These are phyloP conservation scores for Globisporangium apiculatum DNA, from an alignment of 352 stramenopile species.

Conservation along the genomic window DNA sequence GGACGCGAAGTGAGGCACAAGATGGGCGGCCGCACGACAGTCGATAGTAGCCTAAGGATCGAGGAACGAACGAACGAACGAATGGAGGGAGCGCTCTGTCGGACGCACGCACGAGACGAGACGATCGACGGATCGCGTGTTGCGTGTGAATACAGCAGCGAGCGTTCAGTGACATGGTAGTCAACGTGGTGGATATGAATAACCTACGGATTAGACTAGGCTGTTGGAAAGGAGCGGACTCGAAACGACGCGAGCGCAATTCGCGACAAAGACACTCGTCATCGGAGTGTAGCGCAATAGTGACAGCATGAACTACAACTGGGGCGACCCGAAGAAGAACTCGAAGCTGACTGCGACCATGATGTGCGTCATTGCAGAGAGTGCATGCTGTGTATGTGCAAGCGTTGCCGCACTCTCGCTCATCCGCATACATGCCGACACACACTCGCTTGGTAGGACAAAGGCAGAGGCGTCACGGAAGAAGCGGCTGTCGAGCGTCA, in stretches of 20 bases:
- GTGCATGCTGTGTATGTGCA: too few relatives aligned
- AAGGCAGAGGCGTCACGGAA: slow-evolving; percentile 63
- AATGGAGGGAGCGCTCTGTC: neutral
- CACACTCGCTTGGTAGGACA: slow-evolving; percentile 23
- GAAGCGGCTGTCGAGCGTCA: slow-evolving; percentile 64
- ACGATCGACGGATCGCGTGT: neutral
- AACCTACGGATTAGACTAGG: neutral
- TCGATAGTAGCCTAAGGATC: neutral
- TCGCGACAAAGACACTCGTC: neutral
- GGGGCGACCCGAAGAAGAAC: slow-evolving; percentile 78
- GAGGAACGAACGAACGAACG: neutral
- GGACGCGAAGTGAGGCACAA: neutral
- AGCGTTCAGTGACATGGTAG: too few relatives aligned
- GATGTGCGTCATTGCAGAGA: slow-evolving; percentile 37
- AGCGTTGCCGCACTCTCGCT: neutral
- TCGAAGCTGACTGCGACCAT: slow-evolving; percentile 58
- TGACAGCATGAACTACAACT: slow-evolving; percentile 71
- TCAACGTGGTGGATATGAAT: too few relatives aligned
- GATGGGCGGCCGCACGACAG: neutral
- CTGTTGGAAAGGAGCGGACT: neutral
- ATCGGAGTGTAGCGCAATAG: neutral
- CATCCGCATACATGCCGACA: neutral
- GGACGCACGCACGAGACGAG: too few relatives aligned
- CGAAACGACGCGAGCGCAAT: neutral
- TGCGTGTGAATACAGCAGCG: neutral